phyloP scores from a whole-genome alignment of 805 yeast genomes.

The Saturnispora dispora region DNA sequence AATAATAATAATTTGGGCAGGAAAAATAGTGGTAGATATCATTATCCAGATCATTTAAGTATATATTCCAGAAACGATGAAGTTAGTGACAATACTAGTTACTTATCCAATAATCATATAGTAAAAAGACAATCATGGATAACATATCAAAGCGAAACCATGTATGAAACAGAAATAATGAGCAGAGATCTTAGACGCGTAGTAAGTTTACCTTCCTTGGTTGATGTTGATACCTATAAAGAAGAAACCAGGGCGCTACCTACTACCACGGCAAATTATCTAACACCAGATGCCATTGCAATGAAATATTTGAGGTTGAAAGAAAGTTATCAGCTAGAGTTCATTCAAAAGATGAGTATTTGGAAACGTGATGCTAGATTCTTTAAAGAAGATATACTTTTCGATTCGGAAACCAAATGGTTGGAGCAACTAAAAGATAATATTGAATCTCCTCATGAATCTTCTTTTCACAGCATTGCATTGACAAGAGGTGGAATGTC shows the following conservation, averaged over 20 bases:
- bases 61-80: neutral
- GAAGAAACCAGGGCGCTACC: constrained; percentile 3
- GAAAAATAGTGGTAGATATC: constrained; percentile 4
- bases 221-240: neutral
- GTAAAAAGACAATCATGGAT: constrained; percentile 6
- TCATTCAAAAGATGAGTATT: constrained; percentile 6
- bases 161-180: constrained; percentile 1
- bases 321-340: constrained; percentile 9
- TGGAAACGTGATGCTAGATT: constrained; percentile 5
- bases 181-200: constrained; percentile 1
- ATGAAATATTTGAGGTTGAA: constrained; percentile 11
- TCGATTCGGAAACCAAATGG: constrained; percentile 6
- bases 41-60: neutral
- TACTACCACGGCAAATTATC: constrained; percentile 8
- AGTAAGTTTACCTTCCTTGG: constrained; percentile 1
- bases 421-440: neutral
- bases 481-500: constrained; percentile 2
- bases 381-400: neutral
- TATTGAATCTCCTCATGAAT: neutral
- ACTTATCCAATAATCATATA: neutral
- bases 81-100: constrained; percentile 2
- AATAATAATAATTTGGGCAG: constrained; percentile 14
- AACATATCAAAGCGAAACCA: constrained; percentile 4
- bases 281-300: constrained; percentile 14
- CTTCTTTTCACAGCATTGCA: neutral